These are phyloP conservation scores for Suhomyces maxii DNA, from an alignment of 1,139 yeast species.

Conservation along the genomic window DNA sequence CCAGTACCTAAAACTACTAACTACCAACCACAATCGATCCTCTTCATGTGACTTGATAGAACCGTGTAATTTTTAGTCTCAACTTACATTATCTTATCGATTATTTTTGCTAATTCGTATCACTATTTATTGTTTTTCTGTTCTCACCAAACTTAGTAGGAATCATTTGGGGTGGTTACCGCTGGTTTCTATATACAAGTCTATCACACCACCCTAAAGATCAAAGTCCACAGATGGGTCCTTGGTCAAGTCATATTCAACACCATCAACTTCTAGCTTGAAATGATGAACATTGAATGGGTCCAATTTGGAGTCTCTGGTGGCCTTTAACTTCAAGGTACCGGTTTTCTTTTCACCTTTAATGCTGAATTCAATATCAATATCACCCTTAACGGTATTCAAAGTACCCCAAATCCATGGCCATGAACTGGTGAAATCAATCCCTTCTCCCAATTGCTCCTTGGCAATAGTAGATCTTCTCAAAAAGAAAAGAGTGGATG, in stretches of 20 bases:
- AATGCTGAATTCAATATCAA: constrained; percentile 70
- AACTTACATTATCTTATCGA: no score
- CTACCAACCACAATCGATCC: no score
- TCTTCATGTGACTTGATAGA: no score
- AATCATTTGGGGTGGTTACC: no score
- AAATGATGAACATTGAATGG: constrained; percentile 65
- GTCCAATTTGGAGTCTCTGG: constrained; percentile 53
- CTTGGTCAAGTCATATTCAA: constrained; percentile 47
- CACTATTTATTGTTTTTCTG: no score
- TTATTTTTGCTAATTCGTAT: no score
- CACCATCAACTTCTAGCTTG: constrained; percentile 44
- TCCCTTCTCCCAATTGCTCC: constrained; percentile 68
- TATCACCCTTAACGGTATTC: constrained; percentile 78
- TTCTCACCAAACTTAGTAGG: no score
- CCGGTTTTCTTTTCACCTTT: constrained; percentile 60
- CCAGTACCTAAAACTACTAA: no score
- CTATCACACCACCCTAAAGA: constrained; percentile 1
- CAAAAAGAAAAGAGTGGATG: constrained; percentile 82
- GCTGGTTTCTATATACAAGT: not conserved
- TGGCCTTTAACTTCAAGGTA: constrained; percentile 57
- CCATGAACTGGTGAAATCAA: constrained; percentile 65
- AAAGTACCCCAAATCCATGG: constrained; percentile 91
- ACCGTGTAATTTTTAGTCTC: no score
- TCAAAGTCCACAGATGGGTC: constrained; percentile 49
- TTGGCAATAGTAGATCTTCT: constrained; percentile 75